Conservation (phyloP, 495 filamentous ascomycete genomes). For the Friedmanniomyces simplex region DNA sequence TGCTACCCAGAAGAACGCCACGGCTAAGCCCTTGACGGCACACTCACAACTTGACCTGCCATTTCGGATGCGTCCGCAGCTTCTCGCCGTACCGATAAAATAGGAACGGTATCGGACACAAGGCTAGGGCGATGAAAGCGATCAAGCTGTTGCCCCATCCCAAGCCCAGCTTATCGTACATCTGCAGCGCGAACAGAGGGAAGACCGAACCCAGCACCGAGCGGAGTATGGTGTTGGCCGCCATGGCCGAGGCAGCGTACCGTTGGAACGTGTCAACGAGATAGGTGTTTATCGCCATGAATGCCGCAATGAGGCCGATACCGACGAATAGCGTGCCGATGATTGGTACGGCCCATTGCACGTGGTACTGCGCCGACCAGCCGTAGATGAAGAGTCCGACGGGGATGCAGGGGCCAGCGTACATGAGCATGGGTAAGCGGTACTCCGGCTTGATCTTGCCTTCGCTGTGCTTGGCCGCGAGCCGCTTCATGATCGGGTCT, state of each 20-base stretch:
- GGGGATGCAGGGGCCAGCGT: slow-evolving; percentile 25
- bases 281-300: slow-evolving; percentile 34
- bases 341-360: slow-evolving; percentile 33
- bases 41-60: slow-evolving; percentile 27
- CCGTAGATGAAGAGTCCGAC: slow-evolving; percentile 33
- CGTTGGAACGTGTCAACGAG: slow-evolving; percentile 29
- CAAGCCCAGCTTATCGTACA: slow-evolving; percentile 30
- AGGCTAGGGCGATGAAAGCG: slow-evolving; percentile 26
- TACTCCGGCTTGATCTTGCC: slow-evolving; percentile 31
- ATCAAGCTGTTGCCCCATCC: slow-evolving; percentile 34
- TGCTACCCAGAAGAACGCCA: background rate
- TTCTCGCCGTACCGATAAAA: slow-evolving; percentile 30
- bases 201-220: slow-evolving; percentile 29
- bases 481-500: slow-evolving; percentile 27
- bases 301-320: slow-evolving; percentile 25
- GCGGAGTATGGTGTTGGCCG: slow-evolving; percentile 31
- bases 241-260: slow-evolving; percentile 31
- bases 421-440: slow-evolving; percentile 29
- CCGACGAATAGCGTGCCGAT: slow-evolving; percentile 30
- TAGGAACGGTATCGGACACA: slow-evolving; percentile 27
- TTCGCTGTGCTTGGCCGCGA: slow-evolving; percentile 21
- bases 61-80: slow-evolving; percentile 29
- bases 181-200: slow-evolving; percentile 27
- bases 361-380: slow-evolving; percentile 18
- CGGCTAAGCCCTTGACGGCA: background rate